Evolutionary conservation across 345 rosid genomes (phyloP).

Genomic region (Eutrema yunnanense): DNA sequence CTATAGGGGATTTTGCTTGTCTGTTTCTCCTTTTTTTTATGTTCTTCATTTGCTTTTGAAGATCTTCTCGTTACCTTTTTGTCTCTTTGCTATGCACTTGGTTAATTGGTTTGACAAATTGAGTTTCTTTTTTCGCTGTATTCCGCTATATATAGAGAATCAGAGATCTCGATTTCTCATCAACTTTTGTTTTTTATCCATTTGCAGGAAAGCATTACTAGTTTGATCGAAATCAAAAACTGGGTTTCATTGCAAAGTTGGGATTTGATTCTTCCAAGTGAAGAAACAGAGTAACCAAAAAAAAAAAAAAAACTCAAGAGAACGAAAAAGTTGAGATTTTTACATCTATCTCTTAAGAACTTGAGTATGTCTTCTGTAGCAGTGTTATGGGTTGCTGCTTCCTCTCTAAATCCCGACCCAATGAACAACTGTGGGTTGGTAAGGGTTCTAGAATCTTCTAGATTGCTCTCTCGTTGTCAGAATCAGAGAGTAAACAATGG

Average conservation of each 20-base stretch:
- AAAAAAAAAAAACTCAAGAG: not conserved
- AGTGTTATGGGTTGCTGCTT: conserved; percentile 30
- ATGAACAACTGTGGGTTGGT: conserved; percentile 22
- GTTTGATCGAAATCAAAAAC: conserved; percentile 10
- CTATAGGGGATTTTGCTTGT: not conserved
- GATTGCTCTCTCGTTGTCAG: conserved; percentile 7
- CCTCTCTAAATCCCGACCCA: conserved; percentile 31
- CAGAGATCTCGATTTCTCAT: conserved; percentile 9
- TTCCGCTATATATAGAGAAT: not conserved
- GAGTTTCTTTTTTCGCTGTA: not conserved
- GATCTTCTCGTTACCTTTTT: not conserved
- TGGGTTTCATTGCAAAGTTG: conserved; percentile 8
- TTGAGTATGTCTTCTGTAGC: conserved; percentile 33
- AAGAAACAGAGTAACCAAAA: conserved; percentile 23
- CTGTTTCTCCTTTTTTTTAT: not conserved
- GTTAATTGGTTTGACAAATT: not conserved
- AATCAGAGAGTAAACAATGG: conserved; percentile 6
- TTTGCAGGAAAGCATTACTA: conserved; percentile 21
- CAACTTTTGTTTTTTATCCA: not conserved
- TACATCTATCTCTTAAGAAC: not conserved
- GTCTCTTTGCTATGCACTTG: not conserved
- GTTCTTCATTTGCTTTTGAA: not conserved
- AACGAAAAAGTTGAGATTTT: not conserved
- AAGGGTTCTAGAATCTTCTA: conserved; percentile 23
- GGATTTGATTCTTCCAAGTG: conserved; percentile 10